Evolutionary conservation across 345 rosid genomes (phyloP).

Genomic region (Murraya koenigii): DNA sequence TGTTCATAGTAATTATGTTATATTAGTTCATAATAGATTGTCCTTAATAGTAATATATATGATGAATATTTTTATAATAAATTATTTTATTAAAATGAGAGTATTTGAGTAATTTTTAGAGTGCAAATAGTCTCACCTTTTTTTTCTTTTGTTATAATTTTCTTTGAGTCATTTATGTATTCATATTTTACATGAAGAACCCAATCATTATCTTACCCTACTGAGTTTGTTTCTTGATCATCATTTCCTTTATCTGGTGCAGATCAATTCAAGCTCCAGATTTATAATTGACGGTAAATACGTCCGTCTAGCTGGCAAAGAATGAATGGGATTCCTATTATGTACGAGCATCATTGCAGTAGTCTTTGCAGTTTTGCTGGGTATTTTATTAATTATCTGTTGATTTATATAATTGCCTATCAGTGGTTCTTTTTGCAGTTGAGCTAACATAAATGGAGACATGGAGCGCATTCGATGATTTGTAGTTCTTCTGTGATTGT

Average conservation of each 20-base stretch:
- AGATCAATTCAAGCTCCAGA: slow-evolving; percentile 68
- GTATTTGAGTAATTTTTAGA: too few relatives aligned
- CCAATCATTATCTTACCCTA: not conserved
- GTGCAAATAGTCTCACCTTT: too few relatives aligned
- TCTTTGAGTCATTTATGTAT: not conserved
- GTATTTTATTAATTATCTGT: not conserved
- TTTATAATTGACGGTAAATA: slow-evolving; percentile 55
- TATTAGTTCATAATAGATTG: too few relatives aligned
- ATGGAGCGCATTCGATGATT: not conserved
- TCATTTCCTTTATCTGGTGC: slow-evolving; percentile 15
- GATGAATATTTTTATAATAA: too few relatives aligned
- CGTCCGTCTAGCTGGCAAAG: slow-evolving; percentile 54
- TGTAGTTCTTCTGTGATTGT: not conserved
- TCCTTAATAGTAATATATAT: too few relatives aligned
- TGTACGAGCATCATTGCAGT: not conserved
- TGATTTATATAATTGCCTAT: not conserved
- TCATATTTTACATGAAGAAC: too few relatives aligned
- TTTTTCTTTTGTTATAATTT: not conserved
- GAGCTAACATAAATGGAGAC: not conserved
- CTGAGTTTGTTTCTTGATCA: not conserved
- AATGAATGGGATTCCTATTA: slow-evolving; percentile 18
- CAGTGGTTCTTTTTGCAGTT: not conserved
- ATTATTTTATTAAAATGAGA: too few relatives aligned
- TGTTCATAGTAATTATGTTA: too few relatives aligned
- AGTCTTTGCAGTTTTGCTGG: not conserved